Evolutionary conservation across 192 early-diverging fungal species (phyloP), one percentile per base, ranked within the genome.

Genomic region (Bifiguratus adelaidae): DNA sequence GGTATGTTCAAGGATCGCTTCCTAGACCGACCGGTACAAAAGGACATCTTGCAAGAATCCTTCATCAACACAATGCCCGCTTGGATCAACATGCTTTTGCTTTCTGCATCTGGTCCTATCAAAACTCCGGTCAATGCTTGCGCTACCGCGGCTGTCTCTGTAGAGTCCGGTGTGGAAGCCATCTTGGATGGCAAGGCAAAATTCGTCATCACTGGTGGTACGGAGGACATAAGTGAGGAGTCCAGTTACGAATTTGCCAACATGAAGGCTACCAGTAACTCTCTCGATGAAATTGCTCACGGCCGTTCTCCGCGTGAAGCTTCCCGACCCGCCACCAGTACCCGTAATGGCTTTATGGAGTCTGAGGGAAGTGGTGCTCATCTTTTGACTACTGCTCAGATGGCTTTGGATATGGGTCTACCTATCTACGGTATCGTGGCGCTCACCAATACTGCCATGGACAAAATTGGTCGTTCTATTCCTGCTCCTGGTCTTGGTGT

Each of bases 51-150:
- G 53, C 94, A 97, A 50, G 94, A 97, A 69, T 83, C 82, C 22
- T 97, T 97, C 77, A 82, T 93, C 60, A 93, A 87, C 77, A 93
- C 91, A 43, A 86, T 86, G 81, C 77, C 89, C 15, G 94, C 90
- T 37, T 97, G 94, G 94, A 78, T 95, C 60, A 97, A 97, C 73
- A 81, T 97, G 83, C 76, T 97, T 53, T 68, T 97, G 40, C 73
- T 97, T 7, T 93, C 91, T 12, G 79, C 91, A 1, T 83, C 91
- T 1, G 94, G 94, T 25, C 89, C 89, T 8, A 92, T 97, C 68
- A 91, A 88, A 76, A 88, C 85, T 9, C 86, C 86, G 21, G 89
- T 88, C 22, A 89, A 91, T 49, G 94, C 91, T 37, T 97, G 94
- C 56, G 94, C 88, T 9, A 93, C 91, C 5, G 85, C 88, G 44